phyloP scores from a whole-genome alignment of 768 basidiomycete species.

The Tephrocybe sp. region DNA sequence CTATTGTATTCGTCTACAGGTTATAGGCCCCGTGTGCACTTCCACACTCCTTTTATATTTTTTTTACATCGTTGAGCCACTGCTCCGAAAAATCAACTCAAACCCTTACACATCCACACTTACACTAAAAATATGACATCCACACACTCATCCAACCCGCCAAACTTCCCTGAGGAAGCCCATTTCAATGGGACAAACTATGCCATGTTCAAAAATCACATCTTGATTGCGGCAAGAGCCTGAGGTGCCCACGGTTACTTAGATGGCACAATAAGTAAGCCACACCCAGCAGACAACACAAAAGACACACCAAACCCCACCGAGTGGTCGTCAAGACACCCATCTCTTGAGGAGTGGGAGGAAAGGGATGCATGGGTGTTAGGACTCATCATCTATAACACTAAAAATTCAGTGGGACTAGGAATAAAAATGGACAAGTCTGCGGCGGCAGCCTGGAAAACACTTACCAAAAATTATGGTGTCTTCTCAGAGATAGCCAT shows the following conservation, averaged over 20 bases:
- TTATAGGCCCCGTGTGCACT: too few relatives aligned
- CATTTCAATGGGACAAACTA: slow-evolving; percentile 23
- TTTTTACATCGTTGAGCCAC: too few relatives aligned
- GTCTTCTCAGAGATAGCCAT: slow-evolving; percentile 10
- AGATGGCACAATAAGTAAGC: too few relatives aligned
- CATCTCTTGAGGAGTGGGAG: slow-evolving; percentile 20
- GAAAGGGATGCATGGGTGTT: slow-evolving; percentile 18
- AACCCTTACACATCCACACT: too few relatives aligned
- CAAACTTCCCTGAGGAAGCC: slow-evolving; percentile 18
- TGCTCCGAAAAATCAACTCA: too few relatives aligned
- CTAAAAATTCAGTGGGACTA: slow-evolving; percentile 22
- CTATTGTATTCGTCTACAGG: too few relatives aligned
- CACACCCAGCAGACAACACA: too few relatives aligned
- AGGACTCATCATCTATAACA: slow-evolving; percentile 19
- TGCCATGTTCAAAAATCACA: slow-evolving; percentile 11
- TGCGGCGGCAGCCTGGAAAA: slow-evolving; percentile 20
- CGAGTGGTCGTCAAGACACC: slow-evolving; percentile 10
- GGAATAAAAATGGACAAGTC: slow-evolving; percentile 21
- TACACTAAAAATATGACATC: too few relatives aligned
- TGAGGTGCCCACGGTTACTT: slow-evolving; percentile 21
- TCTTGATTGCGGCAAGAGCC: slow-evolving; percentile 10
- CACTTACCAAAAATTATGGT: slow-evolving; percentile 15
- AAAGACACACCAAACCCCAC: slow-evolving; percentile 10
- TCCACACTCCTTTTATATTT: too few relatives aligned
- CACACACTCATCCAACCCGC: too few relatives aligned